Percentiles rank a stretch among this genome's conserved stretches.
Conservation (phyloP, 768 basidiomycete species). For the Mrakia blollopis region DNA sequence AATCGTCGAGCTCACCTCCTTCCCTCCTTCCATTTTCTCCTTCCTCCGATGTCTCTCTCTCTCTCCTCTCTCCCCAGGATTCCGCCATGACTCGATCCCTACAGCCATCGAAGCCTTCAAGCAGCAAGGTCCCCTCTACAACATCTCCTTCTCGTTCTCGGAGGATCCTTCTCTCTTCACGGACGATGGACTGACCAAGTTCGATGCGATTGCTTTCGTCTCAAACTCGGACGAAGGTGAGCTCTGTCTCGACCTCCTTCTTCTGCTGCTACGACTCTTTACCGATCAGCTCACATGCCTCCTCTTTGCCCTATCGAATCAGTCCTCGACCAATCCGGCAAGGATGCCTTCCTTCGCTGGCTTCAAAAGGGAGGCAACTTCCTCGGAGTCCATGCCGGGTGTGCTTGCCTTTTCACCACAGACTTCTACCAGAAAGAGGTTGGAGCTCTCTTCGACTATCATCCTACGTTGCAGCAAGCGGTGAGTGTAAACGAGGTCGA, state of each 20-base stretch:
- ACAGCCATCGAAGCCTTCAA: slow-evolving; percentile 59
- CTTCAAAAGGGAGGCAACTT: slow-evolving; percentile 67
- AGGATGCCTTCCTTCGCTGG: slow-evolving; percentile 61
- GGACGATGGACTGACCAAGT: slow-evolving; percentile 53
- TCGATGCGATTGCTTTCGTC: slow-evolving; percentile 66
- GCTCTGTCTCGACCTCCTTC: slow-evolving; percentile 32
- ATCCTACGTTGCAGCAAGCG: slow-evolving; percentile 61
- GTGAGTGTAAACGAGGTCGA: slow-evolving; percentile 42
- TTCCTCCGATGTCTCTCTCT: too few relatives aligned
- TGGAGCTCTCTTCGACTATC: slow-evolving; percentile 68
- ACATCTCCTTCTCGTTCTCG: slow-evolving; percentile 59
- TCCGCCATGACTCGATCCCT: slow-evolving; percentile 71
- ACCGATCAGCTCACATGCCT: background rate
- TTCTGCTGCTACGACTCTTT: background rate
- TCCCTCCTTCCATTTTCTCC: slow-evolving; percentile 50
- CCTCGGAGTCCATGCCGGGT: slow-evolving; percentile 62
- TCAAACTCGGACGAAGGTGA: slow-evolving; percentile 64
- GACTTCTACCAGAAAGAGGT: slow-evolving; percentile 58
- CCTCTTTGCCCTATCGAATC: background rate
- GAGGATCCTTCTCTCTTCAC: slow-evolving; percentile 60
- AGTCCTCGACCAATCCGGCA: slow-evolving; percentile 62
- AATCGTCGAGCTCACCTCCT: slow-evolving; percentile 34
- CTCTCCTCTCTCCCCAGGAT: slow-evolving; percentile 44
- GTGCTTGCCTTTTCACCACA: slow-evolving; percentile 58
- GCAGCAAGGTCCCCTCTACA: slow-evolving; percentile 45